Base-by-base conservation (phyloP, 2,329 filamentous ascomycete species). In the Fonsecaea multimorphosa region DNA sequence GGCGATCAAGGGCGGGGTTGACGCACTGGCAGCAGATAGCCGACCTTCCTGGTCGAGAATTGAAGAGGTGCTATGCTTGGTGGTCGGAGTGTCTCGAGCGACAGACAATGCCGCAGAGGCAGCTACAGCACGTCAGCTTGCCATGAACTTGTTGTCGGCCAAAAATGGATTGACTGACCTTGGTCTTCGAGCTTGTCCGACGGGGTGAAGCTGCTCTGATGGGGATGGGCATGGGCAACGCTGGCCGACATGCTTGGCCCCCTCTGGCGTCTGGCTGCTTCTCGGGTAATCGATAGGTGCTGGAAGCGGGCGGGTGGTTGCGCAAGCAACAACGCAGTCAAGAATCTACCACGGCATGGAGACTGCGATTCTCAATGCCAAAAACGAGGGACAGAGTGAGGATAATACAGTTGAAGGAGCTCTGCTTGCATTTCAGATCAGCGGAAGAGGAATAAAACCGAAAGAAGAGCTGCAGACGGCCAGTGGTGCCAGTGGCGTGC, bases 91-190 rank as follows among this genome's bases (percentile, higher is more conserved):
- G 31, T 66, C 67, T 53, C 61, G 79, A 14, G 82, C 85, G 56
- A 80, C 84, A 74, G 86, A 86, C 14, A 89, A 77, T 5, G 87
- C 87, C 66, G 87, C 86, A 11, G 82, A 84, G n/a, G 87, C 87
- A 70, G 87, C 87, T 82, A 65, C 51, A 51, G 11, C 12, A 24
- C 59, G 65, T 71, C 55, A 69, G 61, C 22, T 49, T 49, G 44
- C 44, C 19, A 24, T 24, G 44, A 49, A 49, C 19, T 19, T 24
- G 4, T 6, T 8, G 38, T 14, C 11, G 34, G 12, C 3, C 38
- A 40, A 24, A 49, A 49, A 11, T 5, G 4, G 44, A 4, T 49
- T 49, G 44, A 68, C 70, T 61, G 53, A 75, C 74, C 74, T 72
- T 78, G 77, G 59, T 79, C 77, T 70, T 79, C 76, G 53, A 79